Percentiles rank a stretch among this genome's conserved stretches.
Evolutionary conservation across 768 basidiomycete species (phyloP).

Genomic region (Russula sp.): DNA sequence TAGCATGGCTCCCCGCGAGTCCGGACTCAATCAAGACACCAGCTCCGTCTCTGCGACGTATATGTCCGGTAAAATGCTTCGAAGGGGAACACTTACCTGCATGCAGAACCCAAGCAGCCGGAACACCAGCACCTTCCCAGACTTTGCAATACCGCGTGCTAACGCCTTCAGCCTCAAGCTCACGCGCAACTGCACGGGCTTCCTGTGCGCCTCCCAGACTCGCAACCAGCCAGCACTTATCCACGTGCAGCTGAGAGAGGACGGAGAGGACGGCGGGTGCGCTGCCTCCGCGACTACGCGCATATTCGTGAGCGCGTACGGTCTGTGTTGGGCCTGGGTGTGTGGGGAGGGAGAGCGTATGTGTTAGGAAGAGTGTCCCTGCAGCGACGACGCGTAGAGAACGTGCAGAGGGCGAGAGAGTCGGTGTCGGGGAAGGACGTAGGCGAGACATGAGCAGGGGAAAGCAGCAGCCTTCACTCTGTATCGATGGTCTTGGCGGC

Average conservation of each 20-base stretch:
- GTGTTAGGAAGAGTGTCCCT: no score
- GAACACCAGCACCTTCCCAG: conserved; percentile 68
- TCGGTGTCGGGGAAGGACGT: conserved; percentile 29
- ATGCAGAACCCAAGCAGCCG: conserved; percentile 79
- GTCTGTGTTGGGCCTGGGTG: conserved; percentile 58
- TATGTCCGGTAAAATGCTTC: not conserved
- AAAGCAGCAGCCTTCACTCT: no score
- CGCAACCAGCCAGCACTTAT: no score
- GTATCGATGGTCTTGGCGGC: no score
- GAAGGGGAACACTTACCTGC: conserved; percentile 46
- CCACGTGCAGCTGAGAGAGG: conserved; percentile 64
- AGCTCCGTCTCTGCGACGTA: not conserved
- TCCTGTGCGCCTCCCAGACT: conserved; percentile 72
- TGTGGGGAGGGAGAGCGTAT: conserved; percentile 59
- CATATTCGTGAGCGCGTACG: conserved; percentile 69
- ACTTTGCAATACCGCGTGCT: conserved; percentile 72
- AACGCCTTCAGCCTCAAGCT: conserved; percentile 65
- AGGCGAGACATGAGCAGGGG: conserved; percentile 37
- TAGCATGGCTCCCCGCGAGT: no score
- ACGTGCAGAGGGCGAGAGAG: conserved; percentile 23
- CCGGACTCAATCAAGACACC: no score
- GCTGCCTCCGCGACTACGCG: conserved; percentile 65
- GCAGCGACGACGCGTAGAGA: conserved; percentile 78
- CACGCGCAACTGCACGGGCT: conserved; percentile 56
- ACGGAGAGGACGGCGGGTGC: conserved; percentile 68